Conservation (phyloP, 495 filamentous ascomycete species). For the Podospora fimiseda region DNA sequence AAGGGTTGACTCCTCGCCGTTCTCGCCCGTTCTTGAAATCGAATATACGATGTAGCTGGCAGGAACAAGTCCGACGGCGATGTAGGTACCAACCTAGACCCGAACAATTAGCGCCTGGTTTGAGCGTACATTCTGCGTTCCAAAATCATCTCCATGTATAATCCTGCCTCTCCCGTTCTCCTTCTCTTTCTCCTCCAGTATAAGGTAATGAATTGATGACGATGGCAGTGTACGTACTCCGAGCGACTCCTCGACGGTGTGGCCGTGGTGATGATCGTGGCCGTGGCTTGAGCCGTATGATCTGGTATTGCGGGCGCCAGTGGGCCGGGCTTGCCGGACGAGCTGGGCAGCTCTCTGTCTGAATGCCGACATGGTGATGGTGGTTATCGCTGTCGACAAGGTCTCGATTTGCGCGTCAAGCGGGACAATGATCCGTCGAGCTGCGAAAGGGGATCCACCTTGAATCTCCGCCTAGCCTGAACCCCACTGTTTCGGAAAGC, state of each 20-base stretch:
- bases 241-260: conserved; percentile 37
- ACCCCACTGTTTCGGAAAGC: conserved; percentile 1
- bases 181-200: too few relatives aligned
- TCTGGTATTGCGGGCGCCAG: conserved; percentile 26
- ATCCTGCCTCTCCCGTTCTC: too few relatives aligned
- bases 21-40: conserved; percentile 34
- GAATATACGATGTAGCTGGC: conserved; percentile 31
- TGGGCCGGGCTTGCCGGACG: conserved; percentile 31
- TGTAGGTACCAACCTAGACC: conserved; percentile 34
- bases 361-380: conserved; percentile 37
- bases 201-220: neutral
- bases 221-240: conserved; percentile 33
- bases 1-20: conserved; percentile 36
- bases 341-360: conserved; percentile 35
- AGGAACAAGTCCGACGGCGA: conserved; percentile 30
- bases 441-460: conserved; percentile 1
- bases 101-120: conserved; percentile 12
- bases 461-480: conserved; percentile 2
- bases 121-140: neutral
- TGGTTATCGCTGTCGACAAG: conserved; percentile 10
- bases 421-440: conserved; percentile 8
- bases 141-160: too few relatives aligned
- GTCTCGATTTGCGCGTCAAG: conserved; percentile 10
- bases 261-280: conserved; percentile 26
- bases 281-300: conserved; percentile 40